Evolutionary conservation across 495 filamentous ascomycete species (phyloP), one percentile per base, ranked within the genome.

Genomic region (Penicillium bovifimosum): DNA sequence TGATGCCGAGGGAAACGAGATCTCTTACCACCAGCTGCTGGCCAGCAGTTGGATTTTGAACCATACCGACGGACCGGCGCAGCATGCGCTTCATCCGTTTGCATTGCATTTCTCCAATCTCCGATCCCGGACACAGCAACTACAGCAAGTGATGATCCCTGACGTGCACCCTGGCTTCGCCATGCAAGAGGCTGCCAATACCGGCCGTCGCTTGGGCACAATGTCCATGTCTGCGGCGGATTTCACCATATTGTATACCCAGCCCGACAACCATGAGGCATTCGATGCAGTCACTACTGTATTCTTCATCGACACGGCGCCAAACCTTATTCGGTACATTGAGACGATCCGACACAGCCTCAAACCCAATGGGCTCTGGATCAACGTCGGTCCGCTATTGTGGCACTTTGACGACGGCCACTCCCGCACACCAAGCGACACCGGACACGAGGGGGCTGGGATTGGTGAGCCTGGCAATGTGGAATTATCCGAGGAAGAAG

Each of bases 271-370:
- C 41, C 67, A 68, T 26, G 80, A 76, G 2, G 61, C 60, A 0
- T 96, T 89, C 66, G 86, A 95, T 62, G 91, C 85, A 1, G 90
- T 98, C 2, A 82, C 86, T 1, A 88, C 86, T 4, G 87, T 95
- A 4, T 98, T 96, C 66, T 98, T 97, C 74, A 86, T 98, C 28
- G 95, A 98, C 66, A 98, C 93, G 4, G 93, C 93, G 24, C 90
- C 91, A 14, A 96, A 97, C 64, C 61, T 96, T 24, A 85, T 96
- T 47, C 79, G 83, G 9, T 97, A 97, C 60, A 80, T 97, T 14
- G 84, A 95, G 67, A 83, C 87, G 13, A 85, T 97, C 47, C 71
- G 73, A 26, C 79, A 87, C 60, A 92, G 90, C 58, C 72, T 98
- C 32, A 86, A 84, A 57, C 74, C 83, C 0, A 85, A 85, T 17